Evolutionary conservation across 169 alveolate genomes (phyloP).

Genomic region (Plasmodium coatneyi): DNA sequence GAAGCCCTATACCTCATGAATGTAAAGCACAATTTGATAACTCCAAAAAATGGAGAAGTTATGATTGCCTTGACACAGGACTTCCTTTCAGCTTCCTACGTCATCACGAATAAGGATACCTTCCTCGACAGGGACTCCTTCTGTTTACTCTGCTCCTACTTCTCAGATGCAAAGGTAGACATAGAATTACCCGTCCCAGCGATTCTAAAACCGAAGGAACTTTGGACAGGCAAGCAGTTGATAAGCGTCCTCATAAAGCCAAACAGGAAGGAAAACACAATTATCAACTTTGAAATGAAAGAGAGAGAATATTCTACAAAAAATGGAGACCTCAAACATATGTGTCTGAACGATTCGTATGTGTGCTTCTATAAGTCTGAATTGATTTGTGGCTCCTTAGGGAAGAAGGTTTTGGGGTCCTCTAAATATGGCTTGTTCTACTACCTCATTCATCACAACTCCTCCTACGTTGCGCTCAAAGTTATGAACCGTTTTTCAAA

Average conservation of each 20-base stretch:
- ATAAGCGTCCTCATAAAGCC: conserved; percentile 94
- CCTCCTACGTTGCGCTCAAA: conserved; percentile 92
- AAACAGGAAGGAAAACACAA: conserved; percentile 87
- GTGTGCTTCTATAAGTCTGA: conserved; percentile 96
- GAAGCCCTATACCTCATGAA: conserved; percentile 96
- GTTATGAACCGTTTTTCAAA: conserved; percentile 97
- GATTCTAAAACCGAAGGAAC: conserved; percentile 94
- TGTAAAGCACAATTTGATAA: conserved; percentile 93
- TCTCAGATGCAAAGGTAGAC: conserved; percentile 91
- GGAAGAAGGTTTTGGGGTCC: conserved; percentile 95
- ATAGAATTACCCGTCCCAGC: conserved; percentile 96
- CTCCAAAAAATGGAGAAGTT: conserved; percentile 99
- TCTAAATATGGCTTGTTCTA: conserved; percentile 93
- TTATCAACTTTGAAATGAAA: conserved; percentile 90
- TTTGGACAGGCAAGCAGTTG: conserved; percentile 99
- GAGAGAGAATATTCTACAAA: conserved; percentile 88
- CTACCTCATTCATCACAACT: conserved; percentile 93
- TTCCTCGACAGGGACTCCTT: conserved; percentile 94
- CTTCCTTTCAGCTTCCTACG: conserved; percentile 92
- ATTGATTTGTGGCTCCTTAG: conserved; percentile 96
- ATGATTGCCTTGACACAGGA: conserved; percentile 96
- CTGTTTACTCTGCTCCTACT: conserved; percentile 92
- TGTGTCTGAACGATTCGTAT: conserved; percentile 94
- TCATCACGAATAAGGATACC: conserved; percentile 96
- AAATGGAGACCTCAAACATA: conserved; percentile 64